phyloP scores from a whole-genome alignment of 2,329 filamentous ascomycete genomes.

The Dendrostoma leiphaemia region DNA sequence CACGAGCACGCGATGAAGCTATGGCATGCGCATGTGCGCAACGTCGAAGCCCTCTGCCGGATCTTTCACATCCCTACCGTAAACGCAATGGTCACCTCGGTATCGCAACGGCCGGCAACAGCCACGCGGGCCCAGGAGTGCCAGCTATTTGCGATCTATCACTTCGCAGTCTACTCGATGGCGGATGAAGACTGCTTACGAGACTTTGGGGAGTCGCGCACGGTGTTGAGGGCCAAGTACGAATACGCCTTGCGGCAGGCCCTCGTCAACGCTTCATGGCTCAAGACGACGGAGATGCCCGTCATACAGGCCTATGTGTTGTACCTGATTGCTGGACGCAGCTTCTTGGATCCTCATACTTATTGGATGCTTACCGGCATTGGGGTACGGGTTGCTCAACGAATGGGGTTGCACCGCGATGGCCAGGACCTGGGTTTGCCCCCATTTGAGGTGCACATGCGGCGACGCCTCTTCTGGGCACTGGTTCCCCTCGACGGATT shows the following conservation, averaged over 20 bases:
- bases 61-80: slow-evolving; percentile 26
- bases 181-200: slow-evolving; percentile 37
- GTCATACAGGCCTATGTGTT: slow-evolving; percentile 53
- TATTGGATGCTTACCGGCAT: slow-evolving; percentile 51
- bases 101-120: slow-evolving; percentile 19
- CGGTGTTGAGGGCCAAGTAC: slow-evolving; percentile 33
- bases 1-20: slow-evolving; percentile 22
- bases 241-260: slow-evolving; percentile 44
- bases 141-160: slow-evolving; percentile 42
- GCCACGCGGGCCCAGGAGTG: slow-evolving; percentile 32
- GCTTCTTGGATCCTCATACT: slow-evolving; percentile 39
- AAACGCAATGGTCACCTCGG: slow-evolving; percentile 19
- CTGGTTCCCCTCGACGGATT: slow-evolving; percentile 39
- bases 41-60: slow-evolving; percentile 26
- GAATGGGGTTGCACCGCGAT: slow-evolving; percentile 53
- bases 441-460: slow-evolving; percentile 51
- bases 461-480: slow-evolving; percentile 50
- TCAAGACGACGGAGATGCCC: slow-evolving; percentile 50
- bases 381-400: slow-evolving; percentile 50
- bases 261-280: slow-evolving; percentile 47
- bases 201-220: slow-evolving; percentile 35
- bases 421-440: slow-evolving; percentile 29
- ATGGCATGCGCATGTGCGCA: slow-evolving; percentile 25
- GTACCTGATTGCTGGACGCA: slow-evolving; percentile 31
- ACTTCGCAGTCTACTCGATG: slow-evolving; percentile 38